Evolutionary conservation across 345 rosid genomes (phyloP).

Genomic region (Crucihimalaya himalaica): DNA sequence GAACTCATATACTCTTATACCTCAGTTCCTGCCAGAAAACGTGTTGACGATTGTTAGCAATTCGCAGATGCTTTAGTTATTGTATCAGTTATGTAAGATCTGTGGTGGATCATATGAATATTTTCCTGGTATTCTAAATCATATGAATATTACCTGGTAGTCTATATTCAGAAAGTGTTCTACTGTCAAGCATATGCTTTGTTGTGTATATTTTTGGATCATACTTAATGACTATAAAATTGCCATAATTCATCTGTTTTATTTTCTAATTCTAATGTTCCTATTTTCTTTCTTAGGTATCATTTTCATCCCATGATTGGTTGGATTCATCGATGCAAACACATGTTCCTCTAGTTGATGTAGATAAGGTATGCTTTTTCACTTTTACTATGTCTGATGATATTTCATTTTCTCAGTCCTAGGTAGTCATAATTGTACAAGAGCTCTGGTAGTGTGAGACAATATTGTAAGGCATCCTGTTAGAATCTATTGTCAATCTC

Average conservation of each 20-base stretch:
- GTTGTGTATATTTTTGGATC: background rate
- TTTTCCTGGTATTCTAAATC: background rate
- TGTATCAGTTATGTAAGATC: background rate
- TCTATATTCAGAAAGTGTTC: slow-evolving; percentile 2
- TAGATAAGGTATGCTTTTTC: slow-evolving; percentile 73
- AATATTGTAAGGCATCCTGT: background rate
- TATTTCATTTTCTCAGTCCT: slow-evolving; percentile 7
- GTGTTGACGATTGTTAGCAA: background rate
- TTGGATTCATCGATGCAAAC: slow-evolving; percentile 71
- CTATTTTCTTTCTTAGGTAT: slow-evolving; percentile 50
- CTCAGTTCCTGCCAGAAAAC: background rate
- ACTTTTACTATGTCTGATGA: background rate
- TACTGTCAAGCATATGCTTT: slow-evolving; percentile 12
- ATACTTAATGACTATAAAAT: background rate
- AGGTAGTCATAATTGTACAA: background rate
- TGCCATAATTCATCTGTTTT: slow-evolving; percentile 13
- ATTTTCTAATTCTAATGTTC: slow-evolving; percentile 6
- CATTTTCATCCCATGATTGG: slow-evolving; percentile 58
- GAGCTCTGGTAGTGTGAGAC: slow-evolving; percentile 7
- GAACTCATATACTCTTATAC: slow-evolving; percentile 10
- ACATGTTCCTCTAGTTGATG: slow-evolving; percentile 89
- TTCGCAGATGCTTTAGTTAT: background rate
- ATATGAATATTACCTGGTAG: slow-evolving; percentile 8
- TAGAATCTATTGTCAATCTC: slow-evolving; percentile 1
- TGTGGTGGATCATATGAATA: background rate